phyloP scores from a whole-genome alignment of 2,329 filamentous ascomycete genomes.

The Aspergillus fijiensis region DNA sequence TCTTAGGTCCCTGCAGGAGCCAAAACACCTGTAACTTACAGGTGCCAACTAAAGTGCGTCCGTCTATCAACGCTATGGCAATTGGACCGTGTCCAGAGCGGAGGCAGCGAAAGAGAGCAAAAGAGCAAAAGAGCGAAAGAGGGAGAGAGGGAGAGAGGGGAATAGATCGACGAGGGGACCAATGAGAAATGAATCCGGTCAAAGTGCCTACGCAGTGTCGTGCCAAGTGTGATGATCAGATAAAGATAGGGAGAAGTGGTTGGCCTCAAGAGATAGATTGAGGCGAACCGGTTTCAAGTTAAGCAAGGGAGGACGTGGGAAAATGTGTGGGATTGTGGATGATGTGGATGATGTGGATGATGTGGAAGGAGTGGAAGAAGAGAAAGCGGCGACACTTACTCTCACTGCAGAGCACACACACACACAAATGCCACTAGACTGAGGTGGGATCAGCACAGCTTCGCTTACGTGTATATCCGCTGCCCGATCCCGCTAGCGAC shows the following conservation, averaged over 20 bases:
- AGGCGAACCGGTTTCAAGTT: conserved; percentile 7
- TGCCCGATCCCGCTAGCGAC: conserved; percentile 17
- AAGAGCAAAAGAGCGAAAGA: too few relatives aligned
- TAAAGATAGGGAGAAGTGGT: background rate
- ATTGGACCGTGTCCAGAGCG: background rate
- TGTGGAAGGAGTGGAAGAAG: background rate
- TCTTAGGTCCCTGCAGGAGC: background rate
- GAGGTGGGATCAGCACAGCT: conserved; percentile 4
- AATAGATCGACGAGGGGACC: background rate
- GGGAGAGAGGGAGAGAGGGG: too few relatives aligned
- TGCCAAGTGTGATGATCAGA: conserved; percentile 5
- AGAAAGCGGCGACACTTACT: too few relatives aligned
- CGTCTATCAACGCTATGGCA: background rate
- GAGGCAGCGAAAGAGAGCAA: background rate
- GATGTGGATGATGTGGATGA: too few relatives aligned
- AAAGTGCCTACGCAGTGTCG: background rate
- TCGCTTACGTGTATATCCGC: conserved; percentile 18
- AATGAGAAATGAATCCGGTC: background rate
- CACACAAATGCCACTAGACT: background rate
- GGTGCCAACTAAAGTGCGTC: background rate
- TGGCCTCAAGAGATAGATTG: background rate
- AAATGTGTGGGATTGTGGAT: background rate
- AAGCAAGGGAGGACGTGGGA: background rate
- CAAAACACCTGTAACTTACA: too few relatives aligned
- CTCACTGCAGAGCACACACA: too few relatives aligned